Evolutionary conservation across 108 stramenopile species (phyloP).

Genomic region (Stephanodiscus minutulus): DNA sequence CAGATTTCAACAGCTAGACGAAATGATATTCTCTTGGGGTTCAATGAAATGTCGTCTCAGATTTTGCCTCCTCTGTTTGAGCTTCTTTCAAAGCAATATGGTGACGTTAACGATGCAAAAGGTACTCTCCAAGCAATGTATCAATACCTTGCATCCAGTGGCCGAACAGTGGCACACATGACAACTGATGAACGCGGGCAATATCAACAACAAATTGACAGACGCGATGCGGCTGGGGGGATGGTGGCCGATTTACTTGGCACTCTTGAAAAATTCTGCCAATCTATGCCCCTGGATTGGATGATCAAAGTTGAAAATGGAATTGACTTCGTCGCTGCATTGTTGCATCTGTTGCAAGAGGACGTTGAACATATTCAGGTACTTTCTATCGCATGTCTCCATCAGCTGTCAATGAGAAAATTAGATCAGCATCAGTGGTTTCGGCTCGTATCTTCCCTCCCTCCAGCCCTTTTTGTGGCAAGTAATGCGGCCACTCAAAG

Average conservation of each 20-base stretch:
- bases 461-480: constrained; percentile 67
- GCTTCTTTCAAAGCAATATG: constrained; percentile 69
- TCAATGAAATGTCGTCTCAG: constrained; percentile 78
- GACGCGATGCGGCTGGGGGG: constrained; percentile 37
- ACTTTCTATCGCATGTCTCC: constrained; percentile 65
- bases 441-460: constrained; percentile 66
- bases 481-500: constrained; percentile 52
- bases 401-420: constrained; percentile 75
- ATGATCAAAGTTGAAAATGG: constrained; percentile 51
- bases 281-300: constrained; percentile 86
- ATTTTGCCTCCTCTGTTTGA: constrained; percentile 74
- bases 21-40: constrained; percentile 85
- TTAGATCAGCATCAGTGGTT: constrained; percentile 72
- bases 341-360: constrained; percentile 79
- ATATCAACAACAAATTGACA: constrained; percentile 60
- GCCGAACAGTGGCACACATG: constrained; percentile 69
- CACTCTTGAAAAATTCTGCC: constrained; percentile 78
- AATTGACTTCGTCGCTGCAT: constrained; percentile 68
- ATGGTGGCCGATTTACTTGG: constrained; percentile 68
- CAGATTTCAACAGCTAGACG: constrained; percentile 81
- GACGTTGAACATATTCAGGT: constrained; percentile 66
- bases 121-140: constrained; percentile 67
- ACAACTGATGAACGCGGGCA: constrained; percentile 61
- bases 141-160: constrained; percentile 58
- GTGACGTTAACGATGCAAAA: constrained; percentile 55